Percentiles rank a stretch among this genome's conserved stretches.
Evolutionary conservation across 352 stramenopile species (phyloP).

Genomic region (Thraustochytrium aureum): DNA sequence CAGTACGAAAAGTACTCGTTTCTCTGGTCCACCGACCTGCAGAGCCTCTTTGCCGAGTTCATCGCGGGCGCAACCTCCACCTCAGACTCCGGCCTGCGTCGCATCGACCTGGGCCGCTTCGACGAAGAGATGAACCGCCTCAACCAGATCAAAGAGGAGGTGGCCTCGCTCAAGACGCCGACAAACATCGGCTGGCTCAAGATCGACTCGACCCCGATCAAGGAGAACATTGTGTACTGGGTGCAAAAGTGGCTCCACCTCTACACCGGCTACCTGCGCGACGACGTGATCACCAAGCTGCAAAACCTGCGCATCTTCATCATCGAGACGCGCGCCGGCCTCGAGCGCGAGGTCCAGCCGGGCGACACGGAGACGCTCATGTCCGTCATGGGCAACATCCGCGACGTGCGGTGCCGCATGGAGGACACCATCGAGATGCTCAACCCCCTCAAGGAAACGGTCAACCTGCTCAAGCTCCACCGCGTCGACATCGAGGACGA

Average conservation of each 20-base stretch:
- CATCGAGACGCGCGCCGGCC: constrained; percentile 73
- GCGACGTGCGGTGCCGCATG: constrained; percentile 89
- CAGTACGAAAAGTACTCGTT: constrained; percentile 94
- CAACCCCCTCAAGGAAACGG: constrained; percentile 84
- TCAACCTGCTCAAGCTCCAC: constrained; percentile 92
- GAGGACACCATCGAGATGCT: constrained; percentile 90
- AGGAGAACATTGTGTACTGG: constrained; percentile 93
- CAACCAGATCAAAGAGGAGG: constrained; percentile 76
- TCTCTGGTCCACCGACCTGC: constrained; percentile 95
- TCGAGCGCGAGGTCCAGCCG: constrained; percentile 74
- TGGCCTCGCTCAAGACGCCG: constrained; percentile 83
- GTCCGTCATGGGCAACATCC: constrained; percentile 94
- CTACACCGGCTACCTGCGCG: constrained; percentile 56
- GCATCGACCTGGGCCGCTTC: constrained; percentile 92
- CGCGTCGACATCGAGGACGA: constrained; percentile 81
- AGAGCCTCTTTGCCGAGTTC: constrained; percentile 87
- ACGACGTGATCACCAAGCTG: constrained; percentile 58
- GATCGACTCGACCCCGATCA: constrained; percentile 95
- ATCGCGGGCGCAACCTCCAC: constrained; percentile 68
- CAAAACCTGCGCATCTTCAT: constrained; percentile 76
- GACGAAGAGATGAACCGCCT: constrained; percentile 89
- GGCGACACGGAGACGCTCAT: constrained; percentile 82
- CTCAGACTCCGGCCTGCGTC: constrained; percentile 71
- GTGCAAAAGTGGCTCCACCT: constrained; percentile 93
- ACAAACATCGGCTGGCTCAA: constrained; percentile 96